These are phyloP conservation scores for Tulasnella sp. DNA, from an alignment of 768 basidiomycete genomes.

Conservation along the genomic window DNA sequence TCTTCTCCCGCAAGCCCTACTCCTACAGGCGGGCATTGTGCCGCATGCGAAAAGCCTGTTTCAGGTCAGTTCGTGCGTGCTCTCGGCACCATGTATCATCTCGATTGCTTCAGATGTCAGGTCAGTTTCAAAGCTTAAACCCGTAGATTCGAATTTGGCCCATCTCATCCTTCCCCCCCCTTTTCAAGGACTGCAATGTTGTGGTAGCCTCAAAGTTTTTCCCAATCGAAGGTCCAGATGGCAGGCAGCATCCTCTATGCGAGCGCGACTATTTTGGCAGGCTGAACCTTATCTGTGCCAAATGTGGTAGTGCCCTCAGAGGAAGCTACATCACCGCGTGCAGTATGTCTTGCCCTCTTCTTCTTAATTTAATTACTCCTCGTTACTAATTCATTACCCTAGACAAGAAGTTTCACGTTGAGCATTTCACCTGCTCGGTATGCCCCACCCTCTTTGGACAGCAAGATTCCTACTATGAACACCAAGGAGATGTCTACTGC, in stretches of 20 bases:
- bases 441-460: conserved; percentile 95
- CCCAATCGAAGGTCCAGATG: conserved; percentile 85
- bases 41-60: conserved; percentile 29
- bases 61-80: conserved; percentile 96
- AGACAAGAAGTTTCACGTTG: conserved; percentile 99
- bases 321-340: conserved; percentile 99
- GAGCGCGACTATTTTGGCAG: conserved; percentile 97
- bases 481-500: conserved; percentile 94
- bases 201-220: conserved; percentile 99
- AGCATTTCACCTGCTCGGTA: conserved; percentile 97
- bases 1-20: background rate
- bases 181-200: conserved; percentile 75
- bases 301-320: conserved; percentile 85
- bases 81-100: conserved; percentile 81
- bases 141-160: conserved; percentile 4
- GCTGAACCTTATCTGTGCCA: conserved; percentile 89
- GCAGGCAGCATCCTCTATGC: conserved; percentile 86
- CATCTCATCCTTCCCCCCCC: conserved; percentile 11
- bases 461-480: conserved; percentile 98
- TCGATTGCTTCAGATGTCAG: conserved; percentile 98
- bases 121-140: conserved; percentile 33
- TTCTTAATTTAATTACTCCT: background rate
- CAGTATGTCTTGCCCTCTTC: conserved; percentile 45
- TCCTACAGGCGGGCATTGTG: conserved; percentile 7
- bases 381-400: conserved; percentile 1